Evolutionary conservation across 2,329 filamentous ascomycete genomes (phyloP).

Genomic region (Colletotrichum chrysophilum): DNA sequence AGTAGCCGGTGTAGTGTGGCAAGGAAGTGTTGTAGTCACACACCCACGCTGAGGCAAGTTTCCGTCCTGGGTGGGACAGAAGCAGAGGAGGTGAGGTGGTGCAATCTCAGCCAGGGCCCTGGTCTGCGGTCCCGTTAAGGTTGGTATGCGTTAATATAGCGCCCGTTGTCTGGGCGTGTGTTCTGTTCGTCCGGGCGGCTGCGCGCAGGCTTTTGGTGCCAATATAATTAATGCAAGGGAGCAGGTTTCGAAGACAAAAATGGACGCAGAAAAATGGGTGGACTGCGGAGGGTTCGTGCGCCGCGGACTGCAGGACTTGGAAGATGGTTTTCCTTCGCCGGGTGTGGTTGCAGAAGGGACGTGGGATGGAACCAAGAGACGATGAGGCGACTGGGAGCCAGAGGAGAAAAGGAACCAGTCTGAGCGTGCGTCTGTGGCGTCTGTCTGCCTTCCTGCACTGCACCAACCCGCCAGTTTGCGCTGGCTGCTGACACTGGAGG

Average conservation of each 20-base stretch:
- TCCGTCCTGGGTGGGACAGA: background rate
- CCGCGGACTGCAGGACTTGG: background rate
- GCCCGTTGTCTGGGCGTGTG: background rate
- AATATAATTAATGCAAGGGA: background rate
- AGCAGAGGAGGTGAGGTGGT: background rate
- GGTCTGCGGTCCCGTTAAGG: slow-evolving; percentile 15
- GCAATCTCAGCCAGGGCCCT: background rate
- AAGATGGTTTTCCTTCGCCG: background rate
- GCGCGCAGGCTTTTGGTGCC: background rate
- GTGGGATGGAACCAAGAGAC: background rate
- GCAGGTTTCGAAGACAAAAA: background rate
- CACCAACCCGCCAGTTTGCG: background rate
- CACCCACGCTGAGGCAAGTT: background rate
- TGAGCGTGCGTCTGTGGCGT: slow-evolving; percentile 3
- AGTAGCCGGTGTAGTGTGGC: background rate
- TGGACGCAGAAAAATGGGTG: background rate
- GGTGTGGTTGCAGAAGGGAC: slow-evolving; percentile 10
- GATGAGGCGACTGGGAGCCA: background rate
- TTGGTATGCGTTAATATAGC: slow-evolving; percentile 3
- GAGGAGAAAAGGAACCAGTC: background rate
- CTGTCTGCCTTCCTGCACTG: background rate
- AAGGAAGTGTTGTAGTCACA: background rate
- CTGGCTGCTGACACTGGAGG: background rate
- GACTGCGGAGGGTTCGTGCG: background rate
- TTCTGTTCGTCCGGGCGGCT: background rate